Base-by-base conservation (phyloP, 768 basidiomycete species). In the Agaricus bisporus region DNA sequence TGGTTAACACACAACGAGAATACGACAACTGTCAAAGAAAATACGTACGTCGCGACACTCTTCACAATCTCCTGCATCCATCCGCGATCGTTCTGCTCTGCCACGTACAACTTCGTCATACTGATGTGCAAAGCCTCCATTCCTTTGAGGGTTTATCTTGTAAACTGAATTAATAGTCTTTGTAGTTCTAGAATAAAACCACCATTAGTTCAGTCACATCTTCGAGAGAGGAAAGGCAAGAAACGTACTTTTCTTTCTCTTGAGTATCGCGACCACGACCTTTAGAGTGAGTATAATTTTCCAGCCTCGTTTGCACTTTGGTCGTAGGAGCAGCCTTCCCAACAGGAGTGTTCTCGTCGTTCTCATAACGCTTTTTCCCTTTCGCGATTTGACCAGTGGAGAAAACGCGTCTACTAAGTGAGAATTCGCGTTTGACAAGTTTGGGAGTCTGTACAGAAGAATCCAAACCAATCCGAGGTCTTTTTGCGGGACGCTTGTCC, bases 61-160 rank as follows among this genome's bases (percentile, higher is more conserved):
- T 58, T 89, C 88, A 64, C 91, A 95, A 57, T 91, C 89, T 1
- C 76, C 81, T 3, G 79, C 93, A 47, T 86, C 75, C 75, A 95
- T 76, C 48, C 72, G 70, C 59, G 74, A 75, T 29, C 94, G 73
- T 32, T 81, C 79, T 15, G 79, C 78, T 60, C 77, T 85, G 38
- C 72, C 74, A 25, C 92, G 74, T 11, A 91, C 86, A 14, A 91
- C 89, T 46, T 85, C 83, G 41, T 92, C 86, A 61, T 78, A 95
- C 58, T 85, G 82, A 64, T 78, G 86, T 41, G 72, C 69, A 9
- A 81, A 43, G 0, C 90, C 92, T 0, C 75, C 72, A 63, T 95
- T 95, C 35, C 68, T 71, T 7, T 68, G 68, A 3, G 82, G 79
- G 58, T 88, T 75, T 48, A 95, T 86, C 51, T 79, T 78, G 64